Base-by-base conservation (phyloP, 345 rosid species). In the Cardiospermum halicacabum region DNA sequence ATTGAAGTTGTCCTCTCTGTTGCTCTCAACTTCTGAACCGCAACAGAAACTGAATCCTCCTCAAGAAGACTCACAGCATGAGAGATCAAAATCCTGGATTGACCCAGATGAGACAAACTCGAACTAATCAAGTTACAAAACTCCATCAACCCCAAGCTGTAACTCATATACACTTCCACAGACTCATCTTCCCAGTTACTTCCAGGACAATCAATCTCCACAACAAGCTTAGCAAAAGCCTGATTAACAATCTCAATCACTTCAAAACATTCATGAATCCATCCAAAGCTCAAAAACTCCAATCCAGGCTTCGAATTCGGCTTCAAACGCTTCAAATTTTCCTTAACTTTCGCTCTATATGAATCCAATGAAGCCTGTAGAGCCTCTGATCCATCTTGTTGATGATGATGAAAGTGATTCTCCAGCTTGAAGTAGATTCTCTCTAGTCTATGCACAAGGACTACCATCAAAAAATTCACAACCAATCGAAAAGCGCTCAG, bases 391-490 rank as follows among this genome's bases (percentile, higher is more conserved):
- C 62, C 42, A 7, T 56, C 64, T 13, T 69, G 75, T 34, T 43
- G 53, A 40, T 39, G 69, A 40, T 56, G 76, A 16, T 63, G 77
- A 2, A 62, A 60, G 28, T 68, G 80, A 58, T 72, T 66, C 65
- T 83, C 89, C 82, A 80, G 81, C 53, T 76, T 78, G 78, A 54
- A 50, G 67, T 60, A 75, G 24, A 86, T 30, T 59, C 80, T 83
- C 77, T 58, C 11, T 32, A 81, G 45, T 56, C 55, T 80, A 5
- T 54, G 69, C 28, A 72, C 67, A 77, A 78, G 68, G 43, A 79
- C 75, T 42, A 69, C 79, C 80, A 83, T 80, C 57, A 48, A 54
- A 15, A 50, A 49, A 7, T 42, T 22, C 7, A 40, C 36, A 19
- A n/a, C 9, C 7, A 30, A n/a, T n/a, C n/a, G n/a, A n/a, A 1